Conservation (phyloP, 2,329 filamentous ascomycete genomes). For the Trichoderma sp. region DNA sequence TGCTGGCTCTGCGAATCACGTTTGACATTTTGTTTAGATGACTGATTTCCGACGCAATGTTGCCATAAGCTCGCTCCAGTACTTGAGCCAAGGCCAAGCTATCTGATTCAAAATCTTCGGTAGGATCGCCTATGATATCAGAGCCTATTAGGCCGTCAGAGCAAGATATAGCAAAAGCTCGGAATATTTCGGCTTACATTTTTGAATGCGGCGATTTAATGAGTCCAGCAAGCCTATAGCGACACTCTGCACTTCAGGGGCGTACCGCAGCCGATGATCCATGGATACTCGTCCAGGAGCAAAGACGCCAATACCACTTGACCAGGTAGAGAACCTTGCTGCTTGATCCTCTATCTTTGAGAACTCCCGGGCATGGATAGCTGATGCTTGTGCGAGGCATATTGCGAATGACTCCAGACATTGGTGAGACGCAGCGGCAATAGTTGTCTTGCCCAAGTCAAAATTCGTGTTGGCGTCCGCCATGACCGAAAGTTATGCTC, state of each 20-base stretch:
- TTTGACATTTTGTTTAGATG: background rate
- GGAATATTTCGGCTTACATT: background rate
- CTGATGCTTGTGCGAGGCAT: background rate
- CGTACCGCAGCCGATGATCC: background rate
- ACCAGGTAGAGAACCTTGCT: background rate
- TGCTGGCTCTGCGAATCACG: constrained; percentile 18
- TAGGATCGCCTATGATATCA: background rate
- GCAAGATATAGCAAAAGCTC: background rate
- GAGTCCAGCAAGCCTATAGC: background rate
- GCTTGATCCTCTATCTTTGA: background rate
- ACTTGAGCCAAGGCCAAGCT: background rate
- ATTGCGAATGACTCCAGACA: background rate
- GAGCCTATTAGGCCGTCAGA: background rate
- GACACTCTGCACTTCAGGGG: background rate
- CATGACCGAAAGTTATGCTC: background rate
- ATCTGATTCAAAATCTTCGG: background rate
- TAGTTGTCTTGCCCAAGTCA: background rate
- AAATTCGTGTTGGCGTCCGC: background rate
- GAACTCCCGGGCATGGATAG: background rate
- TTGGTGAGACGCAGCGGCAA: background rate
- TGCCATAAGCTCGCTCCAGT: background rate
- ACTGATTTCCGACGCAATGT: background rate
- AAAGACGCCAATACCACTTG: background rate
- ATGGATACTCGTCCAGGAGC: background rate
- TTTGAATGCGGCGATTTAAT: background rate